phyloP scores from a whole-genome alignment of 495 filamentous ascomycete species.

The Aspergillus sclerotioniger region DNA sequence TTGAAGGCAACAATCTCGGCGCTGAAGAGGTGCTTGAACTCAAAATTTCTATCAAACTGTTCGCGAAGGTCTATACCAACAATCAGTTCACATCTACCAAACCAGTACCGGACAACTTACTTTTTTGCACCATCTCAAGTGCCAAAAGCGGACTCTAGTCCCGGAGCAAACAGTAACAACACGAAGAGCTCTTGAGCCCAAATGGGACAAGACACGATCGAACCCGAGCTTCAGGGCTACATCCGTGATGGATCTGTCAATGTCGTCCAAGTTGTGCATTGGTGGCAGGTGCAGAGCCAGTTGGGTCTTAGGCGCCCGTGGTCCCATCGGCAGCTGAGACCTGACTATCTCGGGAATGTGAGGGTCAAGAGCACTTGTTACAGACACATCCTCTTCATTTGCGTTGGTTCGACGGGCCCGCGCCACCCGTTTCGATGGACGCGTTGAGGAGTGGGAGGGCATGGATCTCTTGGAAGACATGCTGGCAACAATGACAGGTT shows the following conservation, averaged over 20 bases:
- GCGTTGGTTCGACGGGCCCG: neutral
- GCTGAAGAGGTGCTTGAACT: slow-evolving; percentile 67
- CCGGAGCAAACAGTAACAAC: slow-evolving; percentile 82
- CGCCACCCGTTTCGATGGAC: slow-evolving; percentile 4
- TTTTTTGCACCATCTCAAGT: slow-evolving; percentile 48
- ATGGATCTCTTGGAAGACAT: slow-evolving; percentile 5
- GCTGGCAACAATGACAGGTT: neutral
- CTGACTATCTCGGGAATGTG: slow-evolving; percentile 21
- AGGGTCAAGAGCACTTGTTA: neutral
- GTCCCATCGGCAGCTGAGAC: slow-evolving; percentile 11
- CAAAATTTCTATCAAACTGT: slow-evolving; percentile 27
- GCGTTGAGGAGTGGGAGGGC: neutral
- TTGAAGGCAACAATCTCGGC: slow-evolving; percentile 78
- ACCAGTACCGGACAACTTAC: slow-evolving; percentile 29
- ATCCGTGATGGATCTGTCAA: slow-evolving; percentile 46
- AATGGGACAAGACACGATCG: slow-evolving; percentile 29
- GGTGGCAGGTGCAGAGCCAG: slow-evolving; percentile 41
- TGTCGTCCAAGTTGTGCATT: slow-evolving; percentile 45
- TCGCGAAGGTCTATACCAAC: slow-evolving; percentile 29
- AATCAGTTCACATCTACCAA: neutral
- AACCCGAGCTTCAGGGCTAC: slow-evolving; percentile 40
- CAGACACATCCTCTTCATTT: neutral
- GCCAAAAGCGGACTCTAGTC: slow-evolving; percentile 74
- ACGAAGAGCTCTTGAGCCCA: slow-evolving; percentile 47
- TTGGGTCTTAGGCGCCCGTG: slow-evolving; percentile 10